These are phyloP conservation scores for Secale cereale DNA, from an alignment of 176 grass and related monocot genomes.

Conservation along the genomic window DNA sequence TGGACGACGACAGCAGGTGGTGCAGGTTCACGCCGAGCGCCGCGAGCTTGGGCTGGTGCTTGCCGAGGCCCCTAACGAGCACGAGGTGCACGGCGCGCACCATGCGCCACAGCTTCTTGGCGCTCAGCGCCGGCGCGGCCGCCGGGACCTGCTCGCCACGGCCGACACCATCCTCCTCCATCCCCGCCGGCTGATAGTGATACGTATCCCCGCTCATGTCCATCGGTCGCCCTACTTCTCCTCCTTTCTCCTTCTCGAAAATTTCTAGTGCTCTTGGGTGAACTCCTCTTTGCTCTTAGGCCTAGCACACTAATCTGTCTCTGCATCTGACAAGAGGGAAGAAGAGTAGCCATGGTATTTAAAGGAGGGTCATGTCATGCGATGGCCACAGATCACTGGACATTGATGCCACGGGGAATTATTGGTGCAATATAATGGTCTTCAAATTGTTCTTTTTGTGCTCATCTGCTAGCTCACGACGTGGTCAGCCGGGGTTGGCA, in stretches of 20 bases:
- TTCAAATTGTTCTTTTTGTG: slow-evolving; percentile 13
- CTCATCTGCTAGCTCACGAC: neutral
- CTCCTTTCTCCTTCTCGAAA: neutral
- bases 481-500: neutral
- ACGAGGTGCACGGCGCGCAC: slow-evolving; percentile 51
- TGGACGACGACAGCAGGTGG: slow-evolving; percentile 43
- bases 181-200: neutral
- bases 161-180: slow-evolving; percentile 26
- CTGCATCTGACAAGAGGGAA: neutral
- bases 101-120: slow-evolving; percentile 53
- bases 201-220: slow-evolving; percentile 13
- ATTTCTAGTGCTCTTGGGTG: neutral
- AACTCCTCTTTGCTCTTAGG: neutral
- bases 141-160: neutral
- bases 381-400: slow-evolving; percentile 5
- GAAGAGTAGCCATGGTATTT: slow-evolving; percentile 17
- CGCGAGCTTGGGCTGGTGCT: slow-evolving; percentile 64
- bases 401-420: slow-evolving; percentile 17
- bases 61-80: slow-evolving; percentile 55
- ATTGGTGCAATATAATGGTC: neutral
- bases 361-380: slow-evolving; percentile 23
- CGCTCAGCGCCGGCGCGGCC: neutral
- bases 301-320: neutral
- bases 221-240: neutral
- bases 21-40: slow-evolving; percentile 66